Evolutionary conservation across 768 basidiomycete genomes (phyloP).

Genomic region (Lactarius vividus): DNA sequence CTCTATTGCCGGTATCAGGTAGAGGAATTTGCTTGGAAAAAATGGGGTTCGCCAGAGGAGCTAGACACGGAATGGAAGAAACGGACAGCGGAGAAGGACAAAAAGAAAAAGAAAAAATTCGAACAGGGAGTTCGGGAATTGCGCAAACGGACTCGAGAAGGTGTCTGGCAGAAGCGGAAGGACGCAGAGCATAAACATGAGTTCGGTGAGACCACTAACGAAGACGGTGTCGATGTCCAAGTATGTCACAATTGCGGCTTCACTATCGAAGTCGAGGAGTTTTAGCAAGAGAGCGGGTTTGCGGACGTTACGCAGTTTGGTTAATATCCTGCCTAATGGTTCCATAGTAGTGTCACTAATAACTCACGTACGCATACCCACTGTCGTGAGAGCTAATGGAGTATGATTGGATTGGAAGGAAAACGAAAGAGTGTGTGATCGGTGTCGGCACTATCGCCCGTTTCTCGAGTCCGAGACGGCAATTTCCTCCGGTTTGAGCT

Average conservation of each 20-base stretch:
- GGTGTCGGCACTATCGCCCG: conserved; percentile 18
- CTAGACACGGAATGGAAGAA: conserved; percentile 85
- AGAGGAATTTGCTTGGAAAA: conserved; percentile 95
- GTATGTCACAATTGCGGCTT: conserved; percentile 90
- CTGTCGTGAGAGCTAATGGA: conserved; percentile 2
- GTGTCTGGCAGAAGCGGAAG: conserved; percentile 82
- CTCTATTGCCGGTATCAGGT: conserved; percentile 91
- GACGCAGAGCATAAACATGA: conserved; percentile 88
- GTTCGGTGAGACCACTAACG: conserved; percentile 58
- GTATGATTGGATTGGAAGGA: background rate
- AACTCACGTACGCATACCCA: conserved; percentile 7
- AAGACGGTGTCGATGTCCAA: conserved; percentile 61
- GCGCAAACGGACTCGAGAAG: conserved; percentile 80
- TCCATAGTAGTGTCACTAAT: conserved; percentile 10
- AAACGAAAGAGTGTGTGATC: background rate
- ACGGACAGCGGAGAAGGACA: conserved; percentile 77
- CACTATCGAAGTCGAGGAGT: conserved; percentile 82
- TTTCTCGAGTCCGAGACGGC: conserved; percentile 27
- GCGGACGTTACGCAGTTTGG: background rate
- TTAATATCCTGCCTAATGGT: background rate
- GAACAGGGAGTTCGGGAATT: conserved; percentile 86
- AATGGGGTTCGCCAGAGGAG: conserved; percentile 94
- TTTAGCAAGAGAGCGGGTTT: conserved; percentile 40
- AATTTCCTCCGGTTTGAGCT: conserved; percentile 21
- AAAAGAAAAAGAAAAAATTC: conserved; percentile 92